Base-by-base conservation (phyloP, 305 asterid genomes). In the Solanum hybrid region DNA sequence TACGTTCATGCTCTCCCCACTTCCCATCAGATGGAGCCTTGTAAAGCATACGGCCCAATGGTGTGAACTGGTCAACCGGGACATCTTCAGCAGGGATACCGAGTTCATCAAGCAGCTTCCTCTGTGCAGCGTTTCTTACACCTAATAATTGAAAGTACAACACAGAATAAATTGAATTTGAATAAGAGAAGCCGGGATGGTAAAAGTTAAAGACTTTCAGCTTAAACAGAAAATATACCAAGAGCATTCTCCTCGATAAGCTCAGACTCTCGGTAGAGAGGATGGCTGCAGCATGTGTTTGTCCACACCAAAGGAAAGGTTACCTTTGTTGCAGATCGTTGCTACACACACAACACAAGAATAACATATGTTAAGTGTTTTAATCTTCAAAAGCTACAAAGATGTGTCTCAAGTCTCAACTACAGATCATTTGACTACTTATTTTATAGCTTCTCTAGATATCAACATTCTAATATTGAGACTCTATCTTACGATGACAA, bases 1-100 rank as follows among this genome's bases (percentile, higher is more conserved):
- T 94, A 97, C 99, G 88, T 93, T 97, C 99, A 88, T 97, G 98
- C 89, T 97, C 99, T 91, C 99, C 99, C 99, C 99, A 97, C 91
- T 95, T 96, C 77, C 99, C 99, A 90, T 97, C 99, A 11, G 99
- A 96, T 19, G 99, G 99, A 56, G 99, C 99, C 91, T 96, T 96
- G 94, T 97, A 97, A 73, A 96, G 96, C 69, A 97, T 97, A 85
- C 99, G 99, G 5, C 99, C 99, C 94, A 97, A 88, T 3, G 98
- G 95, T 12, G 91, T 93, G 89, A 97, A 97, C 91, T 95, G 93
- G 86, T 94, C 98, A n/a, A 96, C 98, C 0, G 99, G 99, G 89
- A 97, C 95, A n/a, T 97, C 97, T 91, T 94, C 98, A 86, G 98
- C 97, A 79, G 94, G 94, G 92, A 97, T 96, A 85, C 99, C 99